These are phyloP conservation scores for Apiospora malaysiana DNA, from an alignment of 2,329 filamentous ascomycete species.

Conservation along the genomic window DNA sequence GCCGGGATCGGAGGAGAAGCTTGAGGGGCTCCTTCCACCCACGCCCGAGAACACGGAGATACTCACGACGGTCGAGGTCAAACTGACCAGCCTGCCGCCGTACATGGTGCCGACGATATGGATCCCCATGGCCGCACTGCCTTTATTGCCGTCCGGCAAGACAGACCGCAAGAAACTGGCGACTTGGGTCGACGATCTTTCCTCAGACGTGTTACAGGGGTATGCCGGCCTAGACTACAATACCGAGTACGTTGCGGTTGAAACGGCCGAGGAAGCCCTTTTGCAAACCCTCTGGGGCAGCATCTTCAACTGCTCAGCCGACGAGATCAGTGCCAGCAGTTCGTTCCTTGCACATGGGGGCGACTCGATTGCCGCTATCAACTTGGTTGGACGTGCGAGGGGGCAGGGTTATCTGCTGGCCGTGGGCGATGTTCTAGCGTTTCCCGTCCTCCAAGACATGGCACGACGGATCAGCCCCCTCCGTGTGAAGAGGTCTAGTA, in stretches of 20 bases:
- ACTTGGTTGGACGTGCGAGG: constrained; percentile 48
- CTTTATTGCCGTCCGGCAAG: constrained; percentile 35
- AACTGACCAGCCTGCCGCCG: constrained; percentile 27
- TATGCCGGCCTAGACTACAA: neutral
- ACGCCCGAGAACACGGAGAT: neutral
- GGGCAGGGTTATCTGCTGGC: constrained; percentile 30
- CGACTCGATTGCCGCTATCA: constrained; percentile 48
- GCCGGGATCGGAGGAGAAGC: neutral
- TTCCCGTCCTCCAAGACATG: constrained; percentile 29
- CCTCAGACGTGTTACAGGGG: constrained; percentile 20
- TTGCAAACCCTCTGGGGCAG: constrained; percentile 24
- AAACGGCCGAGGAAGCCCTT: constrained; percentile 23
- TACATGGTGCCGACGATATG: constrained; percentile 39
- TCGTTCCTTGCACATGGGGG: constrained; percentile 46
- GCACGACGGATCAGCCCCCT: constrained; percentile 22
- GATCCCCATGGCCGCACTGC: constrained; percentile 32
- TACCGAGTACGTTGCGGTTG: neutral
- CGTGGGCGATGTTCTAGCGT: constrained; percentile 33
- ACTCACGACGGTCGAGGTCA: neutral
- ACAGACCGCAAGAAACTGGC: constrained; percentile 34
- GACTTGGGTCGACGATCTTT: constrained; percentile 24
- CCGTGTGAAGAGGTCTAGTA: constrained; percentile 8
- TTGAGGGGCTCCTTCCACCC: neutral
- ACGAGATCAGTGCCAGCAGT: constrained; percentile 32
- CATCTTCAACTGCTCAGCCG: constrained; percentile 24